These are phyloP conservation scores for Neoscytalidium dimidiatum DNA, from an alignment of 2,329 filamentous ascomycete species.

Conservation along the genomic window DNA sequence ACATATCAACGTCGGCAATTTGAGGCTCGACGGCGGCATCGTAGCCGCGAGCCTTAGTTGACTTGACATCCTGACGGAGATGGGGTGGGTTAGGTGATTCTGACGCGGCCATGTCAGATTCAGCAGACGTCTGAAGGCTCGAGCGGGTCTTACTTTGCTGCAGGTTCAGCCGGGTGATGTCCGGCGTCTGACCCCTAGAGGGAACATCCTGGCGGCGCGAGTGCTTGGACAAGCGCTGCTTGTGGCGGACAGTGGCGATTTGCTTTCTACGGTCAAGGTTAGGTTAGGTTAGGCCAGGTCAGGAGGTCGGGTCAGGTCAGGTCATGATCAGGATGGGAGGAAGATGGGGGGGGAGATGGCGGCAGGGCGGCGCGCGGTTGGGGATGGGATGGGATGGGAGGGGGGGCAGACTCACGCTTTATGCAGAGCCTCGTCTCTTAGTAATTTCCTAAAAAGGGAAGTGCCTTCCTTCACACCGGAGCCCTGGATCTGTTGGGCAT, in stretches of 20 bases:
- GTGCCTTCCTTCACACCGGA: conserved; percentile 22
- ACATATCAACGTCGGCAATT: conserved; percentile 9
- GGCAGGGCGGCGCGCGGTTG: too few species aligned
- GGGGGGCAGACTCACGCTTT: conserved; percentile 26
- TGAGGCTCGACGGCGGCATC: not conserved
- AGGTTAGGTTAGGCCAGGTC: too few species aligned
- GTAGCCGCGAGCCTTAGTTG: conserved; percentile 6
- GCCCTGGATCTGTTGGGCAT: conserved; percentile 27
- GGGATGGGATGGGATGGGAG: conserved; percentile 11
- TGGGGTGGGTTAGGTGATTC: conserved; percentile 7
- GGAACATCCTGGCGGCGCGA: conserved; percentile 5
- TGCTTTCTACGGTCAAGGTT: not conserved
- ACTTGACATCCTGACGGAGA: conserved; percentile 24
- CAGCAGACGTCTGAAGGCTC: conserved; percentile 6
- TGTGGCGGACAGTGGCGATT: conserved; percentile 7
- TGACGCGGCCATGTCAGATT: conserved; percentile 14
- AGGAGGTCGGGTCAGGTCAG: too few species aligned
- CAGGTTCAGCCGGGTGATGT: conserved; percentile 33
- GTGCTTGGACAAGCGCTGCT: conserved; percentile 26
- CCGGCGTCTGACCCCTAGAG: conserved; percentile 30
- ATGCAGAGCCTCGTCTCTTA: conserved; percentile 28
- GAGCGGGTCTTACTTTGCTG: conserved; percentile 14
- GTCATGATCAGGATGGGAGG: not conserved
- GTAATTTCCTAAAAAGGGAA: conserved; percentile 26
- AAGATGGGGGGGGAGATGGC: not conserved